Evolutionary conservation across 2,329 filamentous ascomycete genomes (phyloP), one percentile per base, ranked within the genome.

Genomic region (Exophiala calicioides): DNA sequence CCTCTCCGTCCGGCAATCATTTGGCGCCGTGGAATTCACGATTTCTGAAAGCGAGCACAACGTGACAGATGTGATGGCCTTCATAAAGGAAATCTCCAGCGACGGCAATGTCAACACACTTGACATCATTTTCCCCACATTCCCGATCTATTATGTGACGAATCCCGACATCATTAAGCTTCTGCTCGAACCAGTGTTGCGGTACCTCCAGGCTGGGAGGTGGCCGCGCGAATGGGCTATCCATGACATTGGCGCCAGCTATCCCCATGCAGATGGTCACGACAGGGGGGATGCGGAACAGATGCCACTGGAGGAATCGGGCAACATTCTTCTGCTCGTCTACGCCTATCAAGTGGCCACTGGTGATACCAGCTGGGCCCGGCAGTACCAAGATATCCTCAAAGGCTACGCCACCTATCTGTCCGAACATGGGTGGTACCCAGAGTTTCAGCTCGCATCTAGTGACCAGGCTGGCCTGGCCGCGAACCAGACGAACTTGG

Each of bases 401-500:
- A 52, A 60, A 19, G 54, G 56, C 18, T 72, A 71, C 52, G 68
- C 69, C n/a, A 65, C 71, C 47, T 73, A 70, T 40, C 59, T 74
- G 16, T 62, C 65, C 5, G 56, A 66, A 1, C 67, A 72, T 30
- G 63, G 67, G 13, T 56, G 71, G 18, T 56, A 71, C 47, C 68
- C 69, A 4, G 58, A 60, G 5, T 57, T 63, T 24, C 71, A 74
- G 47, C 58, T 72, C 23, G 68, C 66, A 3, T 70, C 69, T 5
- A 71, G 72, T 46, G 72, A 74, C 49, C 67, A 65, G 15, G 64
- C 67, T 3, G 68, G 69, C 1, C 58, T 61, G 6, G 59, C 68
- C 4, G 59, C 66, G 7, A 74, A 75, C 38, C 67, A 74, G 52
- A 75, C 73, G 5, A 70, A 70, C 43, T 64, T 75, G 3, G 71